Conservation (phyloP, 75 land plant genomes). For the Chamaecyparis obtusa region DNA sequence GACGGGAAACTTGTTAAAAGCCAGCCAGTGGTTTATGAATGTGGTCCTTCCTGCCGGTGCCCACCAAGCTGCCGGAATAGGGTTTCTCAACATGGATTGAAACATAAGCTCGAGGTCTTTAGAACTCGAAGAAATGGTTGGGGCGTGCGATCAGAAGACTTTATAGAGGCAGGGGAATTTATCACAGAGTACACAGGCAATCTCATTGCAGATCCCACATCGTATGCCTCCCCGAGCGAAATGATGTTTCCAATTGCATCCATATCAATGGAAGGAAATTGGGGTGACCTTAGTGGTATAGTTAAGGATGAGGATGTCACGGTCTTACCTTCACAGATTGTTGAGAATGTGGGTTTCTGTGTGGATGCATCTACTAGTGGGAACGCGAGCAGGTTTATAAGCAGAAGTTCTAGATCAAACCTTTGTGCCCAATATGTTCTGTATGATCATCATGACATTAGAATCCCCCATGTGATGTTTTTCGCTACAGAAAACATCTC, state of each 20-base stretch:
- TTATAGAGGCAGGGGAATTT: slow-evolving; percentile 73
- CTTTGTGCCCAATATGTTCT: slow-evolving; percentile 77
- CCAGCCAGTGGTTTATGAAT: slow-evolving; percentile 64
- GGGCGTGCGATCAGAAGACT: slow-evolving; percentile 84
- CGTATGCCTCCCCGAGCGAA: slow-evolving; percentile 21
- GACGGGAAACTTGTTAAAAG: slow-evolving; percentile 50
- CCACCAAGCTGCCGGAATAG: slow-evolving; percentile 53
- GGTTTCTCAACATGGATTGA: slow-evolving; percentile 56
- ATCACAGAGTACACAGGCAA: slow-evolving; percentile 81
- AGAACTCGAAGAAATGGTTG: slow-evolving; percentile 65
- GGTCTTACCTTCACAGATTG: slow-evolving; percentile 22
- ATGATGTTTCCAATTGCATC: slow-evolving; percentile 39
- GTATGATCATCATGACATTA: slow-evolving; percentile 53
- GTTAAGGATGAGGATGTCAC: slow-evolving; percentile 24
- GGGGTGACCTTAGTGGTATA: slow-evolving; percentile 46
- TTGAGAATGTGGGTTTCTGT: slow-evolving; percentile 30
- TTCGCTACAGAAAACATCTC: slow-evolving; percentile 85
- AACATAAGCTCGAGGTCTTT: slow-evolving; percentile 60
- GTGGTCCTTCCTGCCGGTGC: slow-evolving; percentile 55
- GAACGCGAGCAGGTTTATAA: slow-evolving; percentile 69
- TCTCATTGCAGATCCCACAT: slow-evolving; percentile 36
- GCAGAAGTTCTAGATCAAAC: slow-evolving; percentile 73
- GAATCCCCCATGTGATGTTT: slow-evolving; percentile 74
- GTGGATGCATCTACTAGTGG: slow-evolving; percentile 72
- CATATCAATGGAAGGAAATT: slow-evolving; percentile 45